phyloP scores from a whole-genome alignment of 768 basidiomycete genomes.

The Lactarius evosmus region DNA sequence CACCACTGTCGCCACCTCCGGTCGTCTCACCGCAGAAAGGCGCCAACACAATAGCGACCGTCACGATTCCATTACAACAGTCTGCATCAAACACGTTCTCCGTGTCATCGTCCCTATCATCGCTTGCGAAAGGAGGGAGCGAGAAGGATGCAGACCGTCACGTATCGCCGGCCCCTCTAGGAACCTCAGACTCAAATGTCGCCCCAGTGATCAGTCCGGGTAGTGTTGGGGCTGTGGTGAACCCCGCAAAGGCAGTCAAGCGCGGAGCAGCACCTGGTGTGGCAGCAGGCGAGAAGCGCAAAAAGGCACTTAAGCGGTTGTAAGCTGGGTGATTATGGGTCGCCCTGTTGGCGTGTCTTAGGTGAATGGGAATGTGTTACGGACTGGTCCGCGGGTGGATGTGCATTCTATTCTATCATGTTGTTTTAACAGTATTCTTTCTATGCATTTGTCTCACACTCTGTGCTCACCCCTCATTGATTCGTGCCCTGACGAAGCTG shows the following conservation, averaged over 20 bases:
- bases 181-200: conserved; percentile 70
- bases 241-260: conserved; percentile 63
- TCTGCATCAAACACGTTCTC: conserved; percentile 43
- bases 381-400: not conserved
- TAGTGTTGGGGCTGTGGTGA: conserved; percentile 30
- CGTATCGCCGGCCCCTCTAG: conserved; percentile 64
- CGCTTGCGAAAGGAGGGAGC: conserved; percentile 33
- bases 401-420: conserved; percentile 12
- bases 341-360: not conserved
- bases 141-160: conserved; percentile 54
- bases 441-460: not conserved
- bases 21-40: conserved; percentile 32
- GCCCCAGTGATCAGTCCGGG: conserved; percentile 26
- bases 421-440: conserved; percentile 18
- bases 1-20: conserved; percentile 33
- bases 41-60: conserved; percentile 32
- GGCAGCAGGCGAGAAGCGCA: conserved; percentile 70
- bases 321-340: conserved; percentile 31
- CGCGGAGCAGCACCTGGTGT: conserved; percentile 54
- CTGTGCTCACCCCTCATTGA: not conserved
- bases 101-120: conserved; percentile 31
- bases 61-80: conserved; percentile 42
- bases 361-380: not conserved
- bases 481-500: not conserved
- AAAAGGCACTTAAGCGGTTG: conserved; percentile 83